Evolutionary conservation across 768 basidiomycete species (phyloP).

Genomic region (Leccinum obscurum): DNA sequence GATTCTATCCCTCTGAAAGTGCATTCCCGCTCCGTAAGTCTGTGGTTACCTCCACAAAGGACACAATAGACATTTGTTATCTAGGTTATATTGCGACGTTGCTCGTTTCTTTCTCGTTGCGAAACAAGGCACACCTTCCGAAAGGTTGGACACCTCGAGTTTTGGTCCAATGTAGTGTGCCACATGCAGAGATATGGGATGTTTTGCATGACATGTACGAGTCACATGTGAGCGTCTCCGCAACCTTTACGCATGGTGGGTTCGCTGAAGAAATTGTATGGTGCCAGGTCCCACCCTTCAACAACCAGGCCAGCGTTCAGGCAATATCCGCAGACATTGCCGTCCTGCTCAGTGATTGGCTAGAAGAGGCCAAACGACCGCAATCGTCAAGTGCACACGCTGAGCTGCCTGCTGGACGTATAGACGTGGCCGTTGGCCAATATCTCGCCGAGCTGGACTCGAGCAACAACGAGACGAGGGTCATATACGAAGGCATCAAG

Average conservation of each 20-base stretch:
- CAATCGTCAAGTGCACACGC: constrained; percentile 60
- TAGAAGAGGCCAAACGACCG: constrained; percentile 72
- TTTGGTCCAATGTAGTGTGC: constrained; percentile 78
- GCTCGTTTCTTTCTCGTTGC: constrained; percentile 71
- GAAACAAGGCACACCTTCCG: constrained; percentile 55
- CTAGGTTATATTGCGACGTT: constrained; percentile 75
- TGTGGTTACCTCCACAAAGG: not conserved
- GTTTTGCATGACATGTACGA: constrained; percentile 85
- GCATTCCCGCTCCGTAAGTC: constrained; percentile 84
- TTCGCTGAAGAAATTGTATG: constrained; percentile 4
- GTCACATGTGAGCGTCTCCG: constrained; percentile 62
- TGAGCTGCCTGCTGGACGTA: constrained; percentile 76
- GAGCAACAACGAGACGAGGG: constrained; percentile 59
- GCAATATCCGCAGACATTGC: constrained; percentile 82
- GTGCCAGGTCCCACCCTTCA: constrained; percentile 76
- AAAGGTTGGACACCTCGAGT: constrained; percentile 83
- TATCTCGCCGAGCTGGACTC: constrained; percentile 72
- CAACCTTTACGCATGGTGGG: constrained; percentile 1
- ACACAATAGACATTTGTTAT: constrained; percentile 2
- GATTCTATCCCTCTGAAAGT: constrained; percentile 89
- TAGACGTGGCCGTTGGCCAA: constrained; percentile 71
- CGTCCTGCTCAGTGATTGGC: constrained; percentile 76
- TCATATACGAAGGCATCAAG: constrained; percentile 67
- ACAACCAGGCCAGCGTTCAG: constrained; percentile 76
- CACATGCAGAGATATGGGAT: constrained; percentile 81